Conservation (phyloP, 2,329 filamentous ascomycete species). For the Hysterium pulicare region DNA sequence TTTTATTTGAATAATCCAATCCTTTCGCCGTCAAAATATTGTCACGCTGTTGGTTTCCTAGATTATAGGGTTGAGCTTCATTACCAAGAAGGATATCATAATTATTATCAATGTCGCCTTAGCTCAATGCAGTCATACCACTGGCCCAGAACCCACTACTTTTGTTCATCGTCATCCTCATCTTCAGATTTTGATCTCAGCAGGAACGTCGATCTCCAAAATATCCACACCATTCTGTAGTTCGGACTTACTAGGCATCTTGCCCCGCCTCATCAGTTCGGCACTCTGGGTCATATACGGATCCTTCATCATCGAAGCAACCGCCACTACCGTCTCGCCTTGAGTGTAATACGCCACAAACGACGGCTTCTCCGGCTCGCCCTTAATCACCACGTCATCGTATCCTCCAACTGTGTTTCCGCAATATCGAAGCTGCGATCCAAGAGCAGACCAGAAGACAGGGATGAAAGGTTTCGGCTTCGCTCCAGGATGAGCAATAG, state of each 20-base stretch:
- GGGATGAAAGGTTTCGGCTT: slow-evolving; percentile 76
- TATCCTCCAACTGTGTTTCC: slow-evolving; percentile 80
- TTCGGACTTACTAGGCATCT: slow-evolving; percentile 80
- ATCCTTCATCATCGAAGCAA: slow-evolving; percentile 87
- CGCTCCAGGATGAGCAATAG: slow-evolving; percentile 66
- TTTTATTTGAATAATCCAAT: too few relatives aligned
- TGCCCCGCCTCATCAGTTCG: slow-evolving; percentile 77
- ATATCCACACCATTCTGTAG: slow-evolving; percentile 60
- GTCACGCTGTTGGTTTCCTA: too few relatives aligned
- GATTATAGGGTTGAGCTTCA: too few relatives aligned
- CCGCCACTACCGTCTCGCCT: slow-evolving; percentile 81
- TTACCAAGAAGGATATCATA: too few relatives aligned
- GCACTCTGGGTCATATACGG: slow-evolving; percentile 79
- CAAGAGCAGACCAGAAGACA: slow-evolving; percentile 94
- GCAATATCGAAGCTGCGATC: slow-evolving; percentile 86
- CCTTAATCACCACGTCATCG: slow-evolving; percentile 80
- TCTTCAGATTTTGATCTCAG: slow-evolving; percentile 43
- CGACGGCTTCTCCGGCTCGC: slow-evolving; percentile 66
- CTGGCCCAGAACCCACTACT: too few relatives aligned
- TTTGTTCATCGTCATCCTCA: too few relatives aligned
- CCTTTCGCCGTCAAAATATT: too few relatives aligned
- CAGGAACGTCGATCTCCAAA: slow-evolving; percentile 43
- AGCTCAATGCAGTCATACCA: too few relatives aligned
- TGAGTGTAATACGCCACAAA: slow-evolving; percentile 89
- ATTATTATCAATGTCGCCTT: too few relatives aligned